Evolutionary conservation across 441 rosid genomes (phyloP).

Genomic region (Dalechampia spathulata): DNA sequence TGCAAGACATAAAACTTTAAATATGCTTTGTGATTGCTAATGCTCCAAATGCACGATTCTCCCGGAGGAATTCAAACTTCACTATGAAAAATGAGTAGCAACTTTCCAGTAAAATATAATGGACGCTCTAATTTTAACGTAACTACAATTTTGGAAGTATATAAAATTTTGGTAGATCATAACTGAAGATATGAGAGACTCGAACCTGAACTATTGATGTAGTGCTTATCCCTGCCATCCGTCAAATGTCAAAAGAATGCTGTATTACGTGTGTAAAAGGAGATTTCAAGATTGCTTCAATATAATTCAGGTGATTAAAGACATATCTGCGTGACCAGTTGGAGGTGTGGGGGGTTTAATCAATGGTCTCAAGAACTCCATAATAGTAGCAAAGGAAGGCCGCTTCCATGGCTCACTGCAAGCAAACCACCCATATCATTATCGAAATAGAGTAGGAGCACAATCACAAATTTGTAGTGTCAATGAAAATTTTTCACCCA

Average conservation of each 20-base stretch:
- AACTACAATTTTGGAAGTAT: neutral
- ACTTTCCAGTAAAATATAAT: neutral
- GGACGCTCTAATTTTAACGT: too few species aligned
- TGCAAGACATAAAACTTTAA: too few species aligned
- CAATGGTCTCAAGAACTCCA: conserved; percentile 77
- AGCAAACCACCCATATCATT: conserved; percentile 12
- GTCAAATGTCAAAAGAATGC: conserved; percentile 50
- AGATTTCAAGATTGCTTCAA: conserved; percentile 14
- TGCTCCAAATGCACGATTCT: neutral
- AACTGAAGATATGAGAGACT: conserved; percentile 5
- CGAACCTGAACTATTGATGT: conserved; percentile 34
- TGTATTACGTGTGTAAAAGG: conserved; percentile 52
- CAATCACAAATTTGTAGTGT: neutral
- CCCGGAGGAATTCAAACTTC: neutral
- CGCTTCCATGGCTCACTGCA: conserved; percentile 96
- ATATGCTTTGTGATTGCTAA: neutral
- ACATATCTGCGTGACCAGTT: conserved; percentile 44
- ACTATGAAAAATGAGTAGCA: neutral
- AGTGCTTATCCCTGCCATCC: conserved; percentile 35
- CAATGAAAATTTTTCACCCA: conserved; percentile 27
- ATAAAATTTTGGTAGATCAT: neutral
- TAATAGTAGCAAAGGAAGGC: conserved; percentile 78
- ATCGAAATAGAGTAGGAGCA: neutral
- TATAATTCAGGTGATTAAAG: conserved; percentile 25
- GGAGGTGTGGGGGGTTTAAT: conserved; percentile 57